These are phyloP conservation scores for Grosmannia huntii DNA, from an alignment of 2,329 filamentous ascomycete species.

Conservation along the genomic window DNA sequence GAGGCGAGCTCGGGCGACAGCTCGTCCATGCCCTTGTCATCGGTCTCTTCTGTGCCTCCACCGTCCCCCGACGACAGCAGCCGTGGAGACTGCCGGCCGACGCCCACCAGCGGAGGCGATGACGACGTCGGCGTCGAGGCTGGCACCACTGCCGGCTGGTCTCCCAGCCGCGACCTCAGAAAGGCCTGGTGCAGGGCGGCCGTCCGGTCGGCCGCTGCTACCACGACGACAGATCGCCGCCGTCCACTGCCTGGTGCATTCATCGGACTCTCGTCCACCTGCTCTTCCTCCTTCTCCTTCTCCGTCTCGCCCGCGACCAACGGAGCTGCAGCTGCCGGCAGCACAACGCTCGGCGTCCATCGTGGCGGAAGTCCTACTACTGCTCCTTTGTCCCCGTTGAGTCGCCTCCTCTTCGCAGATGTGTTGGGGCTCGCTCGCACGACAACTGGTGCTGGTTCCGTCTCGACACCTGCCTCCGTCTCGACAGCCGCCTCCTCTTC, in stretches of 20 bases:
- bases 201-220: constrained; percentile 20
- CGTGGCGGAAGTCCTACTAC: neutral
- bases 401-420: constrained; percentile 32
- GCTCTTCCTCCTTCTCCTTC: constrained; percentile 18
- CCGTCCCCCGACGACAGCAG: neutral
- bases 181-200: constrained; percentile 28
- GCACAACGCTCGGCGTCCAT: neutral
- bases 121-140: neutral
- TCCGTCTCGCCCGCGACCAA: no score
- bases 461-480: constrained; percentile 1
- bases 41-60: constrained; percentile 6
- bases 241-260: constrained; percentile 44
- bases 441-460: constrained; percentile 8
- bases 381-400: constrained; percentile 14
- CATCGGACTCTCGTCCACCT: constrained; percentile 39
- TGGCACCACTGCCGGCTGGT: neutral
- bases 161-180: constrained; percentile 9
- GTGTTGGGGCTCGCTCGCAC: constrained; percentile 29
- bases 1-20: constrained; percentile 19
- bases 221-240: constrained; percentile 26
- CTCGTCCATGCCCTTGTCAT: constrained; percentile 17
- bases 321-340: no score
- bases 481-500: neutral
- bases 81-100: neutral
- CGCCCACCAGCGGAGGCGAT: neutral